Conservation (phyloP, 441 rosid genomes). For the Populus hybrid region DNA sequence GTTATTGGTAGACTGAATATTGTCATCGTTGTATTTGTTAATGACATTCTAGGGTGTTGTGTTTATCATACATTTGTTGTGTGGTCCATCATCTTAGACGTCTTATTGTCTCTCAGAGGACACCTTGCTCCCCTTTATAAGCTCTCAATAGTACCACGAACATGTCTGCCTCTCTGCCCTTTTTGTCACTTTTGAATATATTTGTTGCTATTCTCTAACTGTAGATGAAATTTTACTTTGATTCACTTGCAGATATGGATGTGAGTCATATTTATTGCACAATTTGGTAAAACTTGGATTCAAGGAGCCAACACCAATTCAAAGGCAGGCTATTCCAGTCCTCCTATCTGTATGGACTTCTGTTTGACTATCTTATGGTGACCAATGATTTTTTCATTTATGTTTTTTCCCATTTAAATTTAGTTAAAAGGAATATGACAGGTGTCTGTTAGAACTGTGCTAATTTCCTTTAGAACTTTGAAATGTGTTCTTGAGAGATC, state of each 20-base stretch:
- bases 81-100: background rate
- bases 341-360: constrained; percentile 69
- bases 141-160: background rate
- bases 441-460: background rate
- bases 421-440: background rate
- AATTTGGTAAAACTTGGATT: constrained; percentile 78
- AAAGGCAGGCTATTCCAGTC: constrained; percentile 90
- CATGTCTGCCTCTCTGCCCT: background rate
- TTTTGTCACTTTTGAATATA: background rate
- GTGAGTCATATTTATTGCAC: constrained; percentile 53
- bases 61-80: background rate
- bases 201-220: background rate
- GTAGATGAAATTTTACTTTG: constrained; percentile 8
- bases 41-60: background rate
- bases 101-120: background rate
- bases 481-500: background rate
- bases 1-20: no score
- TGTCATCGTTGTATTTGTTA: background rate
- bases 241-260: constrained; percentile 54
- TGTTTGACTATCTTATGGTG: constrained; percentile 14
- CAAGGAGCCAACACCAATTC: constrained; percentile 94
- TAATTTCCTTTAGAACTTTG: background rate
- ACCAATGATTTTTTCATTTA: background rate
- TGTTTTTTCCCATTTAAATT: constrained; percentile 1
- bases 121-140: background rate